Evolutionary conservation across 139 green algal species (phyloP), one percentile per base, ranked within the genome.

Genomic region (Chlorella sp.): DNA sequence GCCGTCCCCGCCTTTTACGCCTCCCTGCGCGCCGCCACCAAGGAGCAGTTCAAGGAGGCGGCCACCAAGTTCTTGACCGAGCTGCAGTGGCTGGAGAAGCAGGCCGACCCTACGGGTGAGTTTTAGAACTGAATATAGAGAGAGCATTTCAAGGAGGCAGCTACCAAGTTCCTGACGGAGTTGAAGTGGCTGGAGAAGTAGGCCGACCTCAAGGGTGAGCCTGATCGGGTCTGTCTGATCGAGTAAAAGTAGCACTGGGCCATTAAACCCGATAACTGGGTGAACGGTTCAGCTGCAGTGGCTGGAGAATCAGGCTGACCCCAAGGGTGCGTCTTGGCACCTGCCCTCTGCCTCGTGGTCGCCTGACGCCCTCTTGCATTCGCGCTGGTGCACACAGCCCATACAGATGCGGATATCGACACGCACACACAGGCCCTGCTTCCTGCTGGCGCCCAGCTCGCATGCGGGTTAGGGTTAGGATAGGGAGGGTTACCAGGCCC

Each of bases 31-130:
- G 61, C 61, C 23, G 14, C 61, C 6, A 27, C 27, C n/a, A 35
- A 27, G 27, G 61, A 67, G 61, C 6, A 35, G 27, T 26, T 6
- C 23, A 27, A 14, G 20, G 61, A 67, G 61, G 3, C 29, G 3
- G n/a, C 34, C n/a, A 27, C 61, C 27, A 67, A 5, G 3, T 17
- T 67, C 27, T 17, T 35, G 23, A 35, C 33, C 6, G 61, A 67
- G 61, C 61, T 67, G 20, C n/a, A 67, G n/a, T 67, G 61, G 61
- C 23, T 67, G 61, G 61, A 67, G 61, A 26, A 27, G 3, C 27
- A 67, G 27, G 3, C 29, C 2, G 27, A 67, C 27, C 61, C 29
- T 17, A 35, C 61, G 29, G 61, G 29, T 67, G 3, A 67, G 61
- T 35, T 35, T 67, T 31, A 31, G 20, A 31, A 31, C 55, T 31